Percentiles rank a stretch among this genome's conserved stretches.
Evolutionary conservation across 2,329 filamentous ascomycete genomes (phyloP).

Genomic region (Trichoderma semiorbis): DNA sequence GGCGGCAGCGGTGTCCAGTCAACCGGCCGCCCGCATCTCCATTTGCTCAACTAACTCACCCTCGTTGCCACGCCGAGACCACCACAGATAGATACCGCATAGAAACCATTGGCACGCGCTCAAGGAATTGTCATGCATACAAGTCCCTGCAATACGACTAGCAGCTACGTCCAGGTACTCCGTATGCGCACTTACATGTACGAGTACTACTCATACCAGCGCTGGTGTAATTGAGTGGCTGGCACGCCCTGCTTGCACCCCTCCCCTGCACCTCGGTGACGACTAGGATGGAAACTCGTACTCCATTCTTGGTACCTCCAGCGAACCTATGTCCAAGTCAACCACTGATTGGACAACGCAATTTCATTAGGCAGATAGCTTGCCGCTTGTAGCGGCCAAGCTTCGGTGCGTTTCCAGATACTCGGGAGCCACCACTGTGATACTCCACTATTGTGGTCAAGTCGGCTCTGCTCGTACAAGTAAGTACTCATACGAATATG

Average conservation of each 20-base stretch:
- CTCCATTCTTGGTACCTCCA: background rate
- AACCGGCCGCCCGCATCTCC: background rate
- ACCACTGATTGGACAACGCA: conserved; percentile 26
- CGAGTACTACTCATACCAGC: background rate
- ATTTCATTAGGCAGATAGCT: conserved; percentile 22
- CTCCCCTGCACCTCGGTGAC: conserved; percentile 29
- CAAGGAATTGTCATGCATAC: background rate
- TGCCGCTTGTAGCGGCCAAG: conserved; percentile 25
- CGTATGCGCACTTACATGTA: background rate
- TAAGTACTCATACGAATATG: background rate
- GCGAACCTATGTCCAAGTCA: conserved; percentile 8
- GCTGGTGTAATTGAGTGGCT: background rate
- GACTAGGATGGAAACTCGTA: conserved; percentile 20
- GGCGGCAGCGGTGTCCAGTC: background rate
- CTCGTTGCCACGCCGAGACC: background rate
- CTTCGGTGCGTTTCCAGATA: conserved; percentile 32
- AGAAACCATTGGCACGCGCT: background rate
- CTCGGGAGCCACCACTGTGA: conserved; percentile 30
- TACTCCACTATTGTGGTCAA: conserved; percentile 24
- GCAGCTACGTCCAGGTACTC: background rate
- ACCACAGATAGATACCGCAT: background rate
- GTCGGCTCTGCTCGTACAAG: conserved; percentile 21
- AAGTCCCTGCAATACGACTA: background rate
- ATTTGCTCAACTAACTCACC: background rate
- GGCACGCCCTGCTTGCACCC: conserved; percentile 19